Conservation (phyloP, 2,329 filamentous ascomycete genomes). For the Apiospora koreana region DNA sequence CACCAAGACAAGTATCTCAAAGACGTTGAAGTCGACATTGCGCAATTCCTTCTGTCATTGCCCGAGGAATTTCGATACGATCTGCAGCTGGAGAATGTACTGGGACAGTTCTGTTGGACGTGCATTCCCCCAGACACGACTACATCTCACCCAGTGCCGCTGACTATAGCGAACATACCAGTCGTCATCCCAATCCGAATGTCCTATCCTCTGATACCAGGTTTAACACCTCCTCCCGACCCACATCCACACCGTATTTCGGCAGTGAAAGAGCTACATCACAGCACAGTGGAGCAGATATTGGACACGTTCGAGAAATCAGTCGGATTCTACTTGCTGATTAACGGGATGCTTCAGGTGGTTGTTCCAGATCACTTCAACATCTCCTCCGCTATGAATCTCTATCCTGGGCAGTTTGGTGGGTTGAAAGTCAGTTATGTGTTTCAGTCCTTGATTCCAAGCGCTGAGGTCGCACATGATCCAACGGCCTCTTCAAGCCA, state of each 20-base stretch:
- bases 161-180: background rate
- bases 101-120: background rate
- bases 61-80: background rate
- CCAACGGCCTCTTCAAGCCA: too few relatives aligned
- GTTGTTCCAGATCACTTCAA: background rate
- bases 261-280: background rate
- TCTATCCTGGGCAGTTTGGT: background rate
- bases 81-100: background rate
- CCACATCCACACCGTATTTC: background rate
- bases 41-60: background rate
- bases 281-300: background rate
- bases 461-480: too few relatives aligned
- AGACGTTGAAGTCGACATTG: background rate
- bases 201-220: background rate
- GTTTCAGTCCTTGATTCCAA: background rate
- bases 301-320: background rate
- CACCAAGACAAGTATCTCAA: background rate
- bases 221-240: background rate
- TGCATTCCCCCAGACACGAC: background rate
- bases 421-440: background rate
- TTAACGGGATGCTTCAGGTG: background rate
- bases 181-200: background rate
- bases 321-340: background rate
- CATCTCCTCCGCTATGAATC: background rate
- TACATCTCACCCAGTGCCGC: background rate